These are phyloP conservation scores for Silene conica DNA, from an alignment of 148 eudicot species.

Conservation along the genomic window DNA sequence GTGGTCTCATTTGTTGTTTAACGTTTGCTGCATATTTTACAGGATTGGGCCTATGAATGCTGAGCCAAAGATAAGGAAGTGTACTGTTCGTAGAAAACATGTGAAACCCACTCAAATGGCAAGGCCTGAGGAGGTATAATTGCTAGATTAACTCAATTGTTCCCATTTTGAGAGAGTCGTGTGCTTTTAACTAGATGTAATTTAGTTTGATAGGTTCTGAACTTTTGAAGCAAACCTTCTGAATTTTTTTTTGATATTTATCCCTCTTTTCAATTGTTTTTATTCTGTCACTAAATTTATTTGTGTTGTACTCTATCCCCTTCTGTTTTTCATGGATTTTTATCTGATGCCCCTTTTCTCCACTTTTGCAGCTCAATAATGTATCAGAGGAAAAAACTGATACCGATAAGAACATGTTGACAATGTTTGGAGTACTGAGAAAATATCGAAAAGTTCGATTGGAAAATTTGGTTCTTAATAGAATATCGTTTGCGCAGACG, in stretches of 20 bases:
- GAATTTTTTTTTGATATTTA: background rate
- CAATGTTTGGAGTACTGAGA: slow-evolving; percentile 69
- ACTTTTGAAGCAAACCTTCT: background rate
- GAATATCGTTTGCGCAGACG: slow-evolving; percentile 76
- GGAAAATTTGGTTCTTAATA: slow-evolving; percentile 63
- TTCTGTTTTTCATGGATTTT: background rate
- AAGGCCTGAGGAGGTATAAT: slow-evolving; percentile 78
- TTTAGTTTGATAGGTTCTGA: background rate
- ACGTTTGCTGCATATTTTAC: slow-evolving; percentile 12
- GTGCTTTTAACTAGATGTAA: background rate
- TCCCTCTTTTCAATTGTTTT: background rate
- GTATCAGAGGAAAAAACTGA: slow-evolving; percentile 66
- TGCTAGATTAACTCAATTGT: too few species aligned
- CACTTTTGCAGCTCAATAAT: slow-evolving; percentile 58
- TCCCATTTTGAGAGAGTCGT: background rate
- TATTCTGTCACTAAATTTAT: background rate
- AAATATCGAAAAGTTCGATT: slow-evolving; percentile 55
- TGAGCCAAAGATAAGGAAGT: slow-evolving; percentile 59
- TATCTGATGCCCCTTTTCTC: background rate
- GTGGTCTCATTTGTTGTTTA: background rate
- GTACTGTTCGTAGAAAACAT: slow-evolving; percentile 43
- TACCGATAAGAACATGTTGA: slow-evolving; percentile 86
- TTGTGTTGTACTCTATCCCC: background rate
- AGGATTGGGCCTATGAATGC: slow-evolving; percentile 86
- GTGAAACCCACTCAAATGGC: slow-evolving; percentile 56